Percentiles rank a stretch among this genome's conserved stretches.
phyloP scores from a whole-genome alignment of 169 alveolate species.

The Eimeria maxima region DNA sequence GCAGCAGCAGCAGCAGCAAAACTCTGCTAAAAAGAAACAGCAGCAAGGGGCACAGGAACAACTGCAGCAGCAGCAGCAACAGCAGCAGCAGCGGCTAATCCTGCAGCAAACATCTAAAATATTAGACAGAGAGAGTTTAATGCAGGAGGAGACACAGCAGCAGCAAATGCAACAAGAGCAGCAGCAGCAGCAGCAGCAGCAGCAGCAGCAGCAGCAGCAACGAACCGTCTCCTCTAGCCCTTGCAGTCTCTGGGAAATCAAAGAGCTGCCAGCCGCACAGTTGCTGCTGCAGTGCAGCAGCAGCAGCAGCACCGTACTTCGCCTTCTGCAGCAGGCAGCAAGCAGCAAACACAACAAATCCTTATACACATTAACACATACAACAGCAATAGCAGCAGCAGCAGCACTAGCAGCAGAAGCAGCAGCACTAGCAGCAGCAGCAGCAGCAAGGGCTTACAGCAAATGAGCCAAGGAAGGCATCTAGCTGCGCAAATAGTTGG shows the following conservation, averaged over 20 bases:
- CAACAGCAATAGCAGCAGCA: no score
- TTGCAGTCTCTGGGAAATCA: background rate
- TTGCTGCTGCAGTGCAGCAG: background rate
- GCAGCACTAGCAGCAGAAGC: no score
- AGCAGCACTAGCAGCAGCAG: no score
- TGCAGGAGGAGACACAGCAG: no score
- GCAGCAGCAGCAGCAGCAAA: slow-evolving; percentile 44
- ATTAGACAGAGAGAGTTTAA: no score
- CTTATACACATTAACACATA: background rate
- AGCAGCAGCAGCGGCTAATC: background rate
- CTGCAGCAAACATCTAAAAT: no score
- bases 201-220: slow-evolving; percentile 54
- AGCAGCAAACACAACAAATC: no score
- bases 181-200: slow-evolving; percentile 46
- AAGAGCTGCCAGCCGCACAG: background rate
- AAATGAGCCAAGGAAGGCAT: background rate
- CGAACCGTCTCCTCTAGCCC: background rate
- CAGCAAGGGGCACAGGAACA: no score
- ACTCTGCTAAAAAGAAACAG: no score
- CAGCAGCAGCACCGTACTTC: background rate
- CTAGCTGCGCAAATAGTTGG: background rate
- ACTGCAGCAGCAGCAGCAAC: slow-evolving; percentile 12
- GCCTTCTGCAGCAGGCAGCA: background rate
- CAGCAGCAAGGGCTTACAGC: background rate
- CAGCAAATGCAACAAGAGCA: slow-evolving; percentile 1